These are phyloP conservation scores for Nicotiana otophora DNA, from an alignment of 257 asterid genomes.

Conservation along the genomic window DNA sequence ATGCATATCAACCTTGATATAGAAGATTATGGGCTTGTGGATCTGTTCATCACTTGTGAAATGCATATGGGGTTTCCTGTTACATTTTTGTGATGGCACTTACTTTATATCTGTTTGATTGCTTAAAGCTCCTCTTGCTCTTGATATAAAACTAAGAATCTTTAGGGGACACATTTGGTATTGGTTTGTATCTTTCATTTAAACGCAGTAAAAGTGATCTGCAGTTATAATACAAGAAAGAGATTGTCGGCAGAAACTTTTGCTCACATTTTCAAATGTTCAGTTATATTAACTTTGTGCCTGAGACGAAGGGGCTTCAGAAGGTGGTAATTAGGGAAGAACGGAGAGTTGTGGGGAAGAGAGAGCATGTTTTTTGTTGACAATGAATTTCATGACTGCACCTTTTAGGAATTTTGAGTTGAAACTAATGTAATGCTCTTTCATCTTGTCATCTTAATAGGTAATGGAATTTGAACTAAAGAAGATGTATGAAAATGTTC, in stretches of 20 bases:
- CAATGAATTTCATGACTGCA: not conserved
- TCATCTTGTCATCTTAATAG: slow-evolving; percentile 23
- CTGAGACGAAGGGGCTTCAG: not conserved
- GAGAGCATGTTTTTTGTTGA: not conserved
- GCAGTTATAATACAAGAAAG: not conserved
- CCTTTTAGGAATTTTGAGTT: not conserved
- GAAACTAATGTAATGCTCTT: not conserved
- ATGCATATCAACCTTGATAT: not conserved
- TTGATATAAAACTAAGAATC: not conserved
- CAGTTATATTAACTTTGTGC: not conserved
- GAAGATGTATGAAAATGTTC: slow-evolving; percentile 63
- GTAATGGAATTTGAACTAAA: slow-evolving; percentile 72
- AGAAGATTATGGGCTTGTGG: not conserved
- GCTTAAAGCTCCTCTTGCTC: not conserved
- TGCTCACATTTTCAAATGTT: not conserved
- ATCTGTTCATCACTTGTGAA: not conserved
- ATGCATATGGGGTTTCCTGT: not conserved
- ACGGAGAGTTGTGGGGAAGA: not conserved
- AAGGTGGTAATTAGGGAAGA: not conserved
- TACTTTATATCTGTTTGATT: not conserved
- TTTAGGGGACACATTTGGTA: not conserved
- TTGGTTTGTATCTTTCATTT: not conserved
- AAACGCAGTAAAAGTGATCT: not conserved
- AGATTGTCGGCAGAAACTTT: not conserved
- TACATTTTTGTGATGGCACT: not conserved